Evolutionary conservation across 768 basidiomycete species (phyloP).

Genomic region (Mycena galopus): DNA sequence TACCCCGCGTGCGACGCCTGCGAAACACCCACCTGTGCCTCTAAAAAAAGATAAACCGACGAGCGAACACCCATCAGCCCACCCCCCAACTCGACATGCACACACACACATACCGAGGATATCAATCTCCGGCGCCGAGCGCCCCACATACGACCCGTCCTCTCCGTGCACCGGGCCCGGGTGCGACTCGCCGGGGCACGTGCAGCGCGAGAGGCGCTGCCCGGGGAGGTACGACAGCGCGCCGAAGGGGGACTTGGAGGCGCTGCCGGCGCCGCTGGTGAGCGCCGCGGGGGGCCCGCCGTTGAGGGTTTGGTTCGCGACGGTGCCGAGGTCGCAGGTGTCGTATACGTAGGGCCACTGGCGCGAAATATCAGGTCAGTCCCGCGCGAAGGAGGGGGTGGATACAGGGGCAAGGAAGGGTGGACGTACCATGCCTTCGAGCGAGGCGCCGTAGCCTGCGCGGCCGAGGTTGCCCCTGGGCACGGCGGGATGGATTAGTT

Average conservation of each 20-base stretch:
- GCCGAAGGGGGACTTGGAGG: constrained; percentile 45
- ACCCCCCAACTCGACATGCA: not conserved
- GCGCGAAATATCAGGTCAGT: too few relatives aligned
- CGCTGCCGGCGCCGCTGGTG: constrained; percentile 58
- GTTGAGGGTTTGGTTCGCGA: constrained; percentile 76
- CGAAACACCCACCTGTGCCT: constrained; percentile 47
- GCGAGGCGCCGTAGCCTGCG: constrained; percentile 67
- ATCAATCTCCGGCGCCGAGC: constrained; percentile 72
- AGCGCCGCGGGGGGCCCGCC: constrained; percentile 64
- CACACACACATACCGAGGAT: constrained; percentile 52
- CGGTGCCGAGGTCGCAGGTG: constrained; percentile 83
- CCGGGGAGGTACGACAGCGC: constrained; percentile 65
- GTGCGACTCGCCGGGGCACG: constrained; percentile 69
- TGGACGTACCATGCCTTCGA: constrained; percentile 63
- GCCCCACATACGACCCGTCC: constrained; percentile 64
- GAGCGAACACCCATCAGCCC: too few relatives aligned
- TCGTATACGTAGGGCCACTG: constrained; percentile 58
- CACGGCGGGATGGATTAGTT: too few relatives aligned
- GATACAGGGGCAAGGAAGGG: not conserved
- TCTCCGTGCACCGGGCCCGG: constrained; percentile 61
- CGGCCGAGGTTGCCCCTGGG: constrained; percentile 48
- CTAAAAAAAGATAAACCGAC: not conserved
- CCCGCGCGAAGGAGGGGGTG: too few relatives aligned
- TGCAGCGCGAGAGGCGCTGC: constrained; percentile 70
- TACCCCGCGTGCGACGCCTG: not conserved